Evolutionary conservation across 768 basidiomycete genomes (phyloP).

Genomic region (Trametes maxima): DNA sequence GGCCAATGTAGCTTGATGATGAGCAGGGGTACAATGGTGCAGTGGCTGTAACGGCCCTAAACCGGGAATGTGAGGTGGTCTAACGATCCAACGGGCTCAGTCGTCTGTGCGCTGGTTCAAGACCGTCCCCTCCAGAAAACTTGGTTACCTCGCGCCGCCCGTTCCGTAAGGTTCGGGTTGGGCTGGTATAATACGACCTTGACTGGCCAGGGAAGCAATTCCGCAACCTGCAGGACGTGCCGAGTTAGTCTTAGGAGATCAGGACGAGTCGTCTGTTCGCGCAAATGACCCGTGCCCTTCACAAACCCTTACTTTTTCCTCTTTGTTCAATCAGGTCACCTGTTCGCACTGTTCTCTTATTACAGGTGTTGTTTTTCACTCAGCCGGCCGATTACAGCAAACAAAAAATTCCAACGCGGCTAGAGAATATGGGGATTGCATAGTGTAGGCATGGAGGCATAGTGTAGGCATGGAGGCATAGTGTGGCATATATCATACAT

Average conservation of each 20-base stretch:
- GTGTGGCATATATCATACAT: not conserved
- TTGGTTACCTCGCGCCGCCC: constrained; percentile 77
- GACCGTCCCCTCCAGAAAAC: constrained; percentile 94
- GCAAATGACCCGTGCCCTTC: constrained; percentile 71
- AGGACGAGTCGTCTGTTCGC: constrained; percentile 84
- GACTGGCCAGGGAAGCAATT: constrained; percentile 92
- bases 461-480: not conserved
- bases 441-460: not conserved
- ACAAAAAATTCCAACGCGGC: not conserved
- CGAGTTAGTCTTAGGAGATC: constrained; percentile 93
- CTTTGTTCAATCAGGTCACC: not conserved
- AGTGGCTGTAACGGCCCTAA: constrained; percentile 85
- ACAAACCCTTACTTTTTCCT: constrained; percentile 66
- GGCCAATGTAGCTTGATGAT: not conserved
- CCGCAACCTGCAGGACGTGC: constrained; percentile 84
- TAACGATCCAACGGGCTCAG: constrained; percentile 53
- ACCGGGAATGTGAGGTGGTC: constrained; percentile 77
- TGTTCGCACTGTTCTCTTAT: too few species aligned
- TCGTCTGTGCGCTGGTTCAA: constrained; percentile 89
- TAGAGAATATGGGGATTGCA: not conserved
- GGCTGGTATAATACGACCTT: constrained; percentile 85
- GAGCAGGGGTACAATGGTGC: constrained; percentile 43
- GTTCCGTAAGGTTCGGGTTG: constrained; percentile 61
- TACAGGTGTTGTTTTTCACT: not conserved
- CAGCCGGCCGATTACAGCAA: too few species aligned